Evolutionary conservation across 805 yeast species (phyloP), one percentile per base, ranked within the genome.

Genomic region (Wickerhamomyces kurtzmanii): DNA sequence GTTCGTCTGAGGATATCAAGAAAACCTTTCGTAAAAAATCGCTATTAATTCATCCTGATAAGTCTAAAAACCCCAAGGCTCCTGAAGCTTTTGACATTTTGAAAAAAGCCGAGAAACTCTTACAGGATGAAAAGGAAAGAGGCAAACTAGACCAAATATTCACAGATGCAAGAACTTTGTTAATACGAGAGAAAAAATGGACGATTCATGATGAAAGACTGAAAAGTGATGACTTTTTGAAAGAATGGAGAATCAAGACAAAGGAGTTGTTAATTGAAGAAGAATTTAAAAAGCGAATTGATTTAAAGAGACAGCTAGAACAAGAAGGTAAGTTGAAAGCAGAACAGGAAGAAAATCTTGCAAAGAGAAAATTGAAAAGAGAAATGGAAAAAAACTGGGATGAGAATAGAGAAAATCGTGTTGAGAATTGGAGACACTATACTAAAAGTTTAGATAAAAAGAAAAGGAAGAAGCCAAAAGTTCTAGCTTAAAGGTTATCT

Each of bases 41-140:
- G 3, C 51, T 78, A 20, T 49, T 74, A 32, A 68, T 78, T 12
- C 87, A 78, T 45, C 87, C 87, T 0, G 87, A 78, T 44, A 75
- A 74, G 42, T 61, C 71, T 2, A 44, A 50, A 17, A 67, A 76
- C 38, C 53, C 59, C 1, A 51, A 59, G n/a, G 83, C 85, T 0
- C 71, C 81, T 0, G 63, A 53, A 18, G 85, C 85, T 3, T 78
- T 78, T 47, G 78, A 73, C 40, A 31, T 58, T 20, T 48, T 78
- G 28, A 72, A 74, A 36, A 68, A 65, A 34, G 75, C 85, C 0
- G 68, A 72, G 28, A 46, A 58, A 0, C 52, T 49, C 5, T 38
- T 67, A 9, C 38, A 39, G 17, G 62, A 65, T 33, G 63, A 53
- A 12, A 45, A 47, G 27, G 42, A 55, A 12, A 51, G 74, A 16